A percentile compares a stretch with the other conserved stretches of the same genome.
Conservation (phyloP, 2,329 filamentous ascomycete genomes). For the Fusarium begoniae region DNA sequence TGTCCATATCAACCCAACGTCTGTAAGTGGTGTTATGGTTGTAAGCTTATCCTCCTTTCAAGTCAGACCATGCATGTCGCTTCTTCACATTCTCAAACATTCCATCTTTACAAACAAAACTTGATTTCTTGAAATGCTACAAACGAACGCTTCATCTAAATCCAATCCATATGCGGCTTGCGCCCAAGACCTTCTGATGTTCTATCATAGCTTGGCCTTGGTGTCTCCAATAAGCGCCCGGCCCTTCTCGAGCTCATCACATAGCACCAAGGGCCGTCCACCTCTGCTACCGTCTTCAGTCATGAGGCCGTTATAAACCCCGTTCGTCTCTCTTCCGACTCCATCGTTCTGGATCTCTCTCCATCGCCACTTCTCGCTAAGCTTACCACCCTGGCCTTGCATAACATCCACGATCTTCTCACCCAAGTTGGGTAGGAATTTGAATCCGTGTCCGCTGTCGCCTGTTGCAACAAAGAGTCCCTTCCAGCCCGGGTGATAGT, state of each 20-base stretch:
- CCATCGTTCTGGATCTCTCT: constrained; percentile 62
- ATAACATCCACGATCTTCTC: constrained; percentile 68
- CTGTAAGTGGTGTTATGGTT: neutral
- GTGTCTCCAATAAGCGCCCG: constrained; percentile 25
- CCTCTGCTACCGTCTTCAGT: constrained; percentile 65
- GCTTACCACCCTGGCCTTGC: constrained; percentile 56
- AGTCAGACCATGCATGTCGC: constrained; percentile 1
- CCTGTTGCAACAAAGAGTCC: constrained; percentile 70
- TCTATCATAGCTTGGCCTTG: constrained; percentile 40
- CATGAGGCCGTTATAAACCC: constrained; percentile 48
- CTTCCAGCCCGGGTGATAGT: constrained; percentile 70
- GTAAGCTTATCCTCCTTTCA: constrained; percentile 13
- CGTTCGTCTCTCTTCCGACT: constrained; percentile 46
- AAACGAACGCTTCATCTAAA: constrained; percentile 24
- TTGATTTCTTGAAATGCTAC: constrained; percentile 8
- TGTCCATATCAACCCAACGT: constrained; percentile 5
- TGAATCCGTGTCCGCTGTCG: constrained; percentile 73
- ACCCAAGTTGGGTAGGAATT: constrained; percentile 74
- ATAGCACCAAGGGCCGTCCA: constrained; percentile 56
- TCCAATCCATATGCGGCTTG: neutral
- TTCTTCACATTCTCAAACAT: neutral
- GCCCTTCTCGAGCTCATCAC: constrained; percentile 52
- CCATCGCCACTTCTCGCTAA: constrained; percentile 70
- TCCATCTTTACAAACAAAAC: neutral
- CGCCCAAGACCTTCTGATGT: constrained; percentile 19